Evolutionary conservation across 2,329 filamentous ascomycete genomes (phyloP), one percentile per base, ranked within the genome.

Genomic region (Neophaeococcomyces aloes): DNA sequence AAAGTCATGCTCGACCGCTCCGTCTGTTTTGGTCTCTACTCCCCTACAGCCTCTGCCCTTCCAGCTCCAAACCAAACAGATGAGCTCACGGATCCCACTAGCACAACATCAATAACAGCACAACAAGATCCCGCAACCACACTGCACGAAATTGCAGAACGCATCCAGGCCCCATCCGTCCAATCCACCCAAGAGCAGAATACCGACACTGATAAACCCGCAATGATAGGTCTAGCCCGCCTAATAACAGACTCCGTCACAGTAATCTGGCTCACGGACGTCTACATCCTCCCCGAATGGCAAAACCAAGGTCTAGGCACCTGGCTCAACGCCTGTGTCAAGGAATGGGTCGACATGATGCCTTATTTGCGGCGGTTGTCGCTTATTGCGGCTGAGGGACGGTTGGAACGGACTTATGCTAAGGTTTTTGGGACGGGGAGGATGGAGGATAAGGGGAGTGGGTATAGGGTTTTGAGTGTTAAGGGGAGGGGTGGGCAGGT

Each of bases 221-320:
- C 25, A 25, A 27, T 53, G 17, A 53, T 82, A 38, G 78, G 78
- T 1, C 68, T 80, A 44, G 72, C 71, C 1, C 69, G 82, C 27
- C 60, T 83, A n/a, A 65, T 86, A 40, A 86, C 81, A 7, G 83
- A 86, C 60, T 72, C 75, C 54, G 70, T 77, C 36, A 81, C 80
- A 0, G 76, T 84, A 53, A 78, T 74, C 27, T 86, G 83, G 53
- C 61, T 82, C 30, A 81, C 80, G 19, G 81, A 85, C 55, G 76
- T 84, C 15, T 85, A 81, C 58, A 66, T 85, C 17, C 58, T 76
- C 2, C 66, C 72, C 0, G 67, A 71, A 30, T 74, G 77, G 53
- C 78, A 81, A 56, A 70, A 74, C 3, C 65, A 68, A 7, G 80
- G 81, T 0, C 65, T 86, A 1, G 81, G 76, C 2, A 71, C 65